These are phyloP conservation scores for Pleurotus djamor DNA, from an alignment of 768 basidiomycete genomes.

Conservation along the genomic window DNA sequence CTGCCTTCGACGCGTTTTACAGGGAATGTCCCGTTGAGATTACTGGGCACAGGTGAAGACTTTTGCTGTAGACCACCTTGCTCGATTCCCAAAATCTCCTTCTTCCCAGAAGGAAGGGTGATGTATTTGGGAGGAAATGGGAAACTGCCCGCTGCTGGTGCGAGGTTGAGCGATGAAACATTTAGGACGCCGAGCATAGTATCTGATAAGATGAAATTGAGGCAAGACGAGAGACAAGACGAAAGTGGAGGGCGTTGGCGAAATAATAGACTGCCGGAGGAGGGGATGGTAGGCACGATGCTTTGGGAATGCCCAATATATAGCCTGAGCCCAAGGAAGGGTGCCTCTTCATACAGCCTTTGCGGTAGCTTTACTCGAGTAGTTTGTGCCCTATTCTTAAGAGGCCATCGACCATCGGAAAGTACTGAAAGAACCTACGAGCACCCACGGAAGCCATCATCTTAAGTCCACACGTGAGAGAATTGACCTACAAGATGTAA, in stretches of 20 bases:
- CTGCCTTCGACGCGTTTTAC: conserved; percentile 16
- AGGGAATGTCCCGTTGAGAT: conserved; percentile 43
- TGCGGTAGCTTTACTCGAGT: background rate
- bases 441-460: background rate
- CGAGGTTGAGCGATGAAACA: conserved; percentile 27
- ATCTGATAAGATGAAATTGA: background rate
- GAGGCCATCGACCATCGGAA: background rate
- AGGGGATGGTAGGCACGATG: background rate
- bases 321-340: background rate
- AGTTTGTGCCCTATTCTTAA: background rate
- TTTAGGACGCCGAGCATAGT: conserved; percentile 10
- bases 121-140: conserved; percentile 35
- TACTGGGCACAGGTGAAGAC: conserved; percentile 18
- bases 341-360: background rate
- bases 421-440: background rate
- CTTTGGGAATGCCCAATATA: background rate
- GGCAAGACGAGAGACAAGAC: background rate
- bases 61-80: conserved; percentile 5
- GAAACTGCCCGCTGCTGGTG: conserved; percentile 31
- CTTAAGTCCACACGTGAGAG: conserved; percentile 1
- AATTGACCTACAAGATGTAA: conserved; percentile 6
- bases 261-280: background rate
- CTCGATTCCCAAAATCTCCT: conserved; percentile 28
- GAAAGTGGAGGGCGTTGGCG: background rate
- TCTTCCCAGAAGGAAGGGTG: conserved; percentile 22